These are phyloP conservation scores for Schizothecium vesticola DNA, from an alignment of 495 filamentous ascomycete species.

Conservation along the genomic window DNA sequence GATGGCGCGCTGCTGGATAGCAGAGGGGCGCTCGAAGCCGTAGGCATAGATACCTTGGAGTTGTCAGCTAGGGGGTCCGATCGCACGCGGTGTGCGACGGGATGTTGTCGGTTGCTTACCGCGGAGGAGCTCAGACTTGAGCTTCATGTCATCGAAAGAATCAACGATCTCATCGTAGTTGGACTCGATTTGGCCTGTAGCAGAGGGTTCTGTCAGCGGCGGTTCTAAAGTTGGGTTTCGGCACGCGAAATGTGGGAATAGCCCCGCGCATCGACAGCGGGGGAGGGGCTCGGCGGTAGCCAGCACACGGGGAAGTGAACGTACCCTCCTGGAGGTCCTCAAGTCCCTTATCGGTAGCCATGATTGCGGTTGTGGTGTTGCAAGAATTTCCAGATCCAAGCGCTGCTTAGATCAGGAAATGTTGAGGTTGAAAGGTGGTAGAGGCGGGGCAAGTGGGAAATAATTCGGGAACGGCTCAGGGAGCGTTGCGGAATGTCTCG, in stretches of 20 bases:
- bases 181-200: constrained; percentile 92
- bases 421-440: constrained; percentile 26
- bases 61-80: constrained; percentile 15
- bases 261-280: not conserved
- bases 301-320: constrained; percentile 23
- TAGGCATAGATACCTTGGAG: constrained; percentile 91
- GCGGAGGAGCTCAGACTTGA: constrained; percentile 94
- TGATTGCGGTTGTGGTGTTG: constrained; percentile 65
- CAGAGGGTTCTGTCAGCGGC: constrained; percentile 15
- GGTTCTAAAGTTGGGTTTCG: not conserved
- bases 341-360: constrained; percentile 94
- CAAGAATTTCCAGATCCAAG: constrained; percentile 63
- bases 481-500: constrained; percentile 32
- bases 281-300: not conserved
- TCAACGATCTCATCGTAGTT: constrained; percentile 99
- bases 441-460: constrained; percentile 41
- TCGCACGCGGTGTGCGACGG: not conserved
- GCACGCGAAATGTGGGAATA: not conserved
- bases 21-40: constrained; percentile 98
- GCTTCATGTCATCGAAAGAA: constrained; percentile 95
- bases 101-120: constrained; percentile 51
- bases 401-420: constrained; percentile 56
- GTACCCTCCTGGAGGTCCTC: constrained; percentile 90
- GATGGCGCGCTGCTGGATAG: constrained; percentile 98
- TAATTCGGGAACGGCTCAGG: constrained; percentile 36